A percentile compares a stretch with the other conserved stretches of the same genome.
Conservation (phyloP, 352 stramenopile species). For the Globisporangium paroecandrum region DNA sequence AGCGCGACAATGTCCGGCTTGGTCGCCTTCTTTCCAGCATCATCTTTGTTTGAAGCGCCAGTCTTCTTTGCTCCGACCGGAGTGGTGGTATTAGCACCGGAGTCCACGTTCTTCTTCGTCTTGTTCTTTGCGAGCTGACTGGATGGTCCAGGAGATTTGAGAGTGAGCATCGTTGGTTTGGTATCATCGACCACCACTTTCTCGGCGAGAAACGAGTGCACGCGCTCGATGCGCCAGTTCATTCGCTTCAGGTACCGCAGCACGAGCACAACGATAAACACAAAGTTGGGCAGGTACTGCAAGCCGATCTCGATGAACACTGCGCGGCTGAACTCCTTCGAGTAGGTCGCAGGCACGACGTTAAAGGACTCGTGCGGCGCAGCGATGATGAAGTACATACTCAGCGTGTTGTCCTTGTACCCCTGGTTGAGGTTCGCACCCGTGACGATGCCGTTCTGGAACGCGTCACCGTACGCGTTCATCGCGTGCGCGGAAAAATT, state of each 20-base stretch:
- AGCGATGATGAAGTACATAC: constrained; percentile 83
- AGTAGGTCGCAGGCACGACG: constrained; percentile 52
- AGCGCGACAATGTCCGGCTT: constrained; percentile 63
- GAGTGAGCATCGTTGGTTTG: background rate
- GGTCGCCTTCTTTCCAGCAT: constrained; percentile 4
- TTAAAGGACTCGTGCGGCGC: constrained; percentile 61
- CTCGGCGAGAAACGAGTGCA: constrained; percentile 71
- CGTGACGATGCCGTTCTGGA: constrained; percentile 49
- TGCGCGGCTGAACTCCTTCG: constrained; percentile 72
- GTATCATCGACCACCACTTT: constrained; percentile 35
- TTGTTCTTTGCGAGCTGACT: constrained; percentile 7
- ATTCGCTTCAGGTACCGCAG: constrained; percentile 63
- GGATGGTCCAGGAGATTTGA: too few species aligned
- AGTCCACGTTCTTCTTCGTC: constrained; percentile 14
- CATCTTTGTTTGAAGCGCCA: background rate
- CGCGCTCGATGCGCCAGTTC: constrained; percentile 78
- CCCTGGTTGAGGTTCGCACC: constrained; percentile 53
- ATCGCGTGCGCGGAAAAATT: constrained; percentile 62
- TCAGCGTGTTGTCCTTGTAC: constrained; percentile 60
- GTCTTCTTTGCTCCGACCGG: constrained; percentile 1
- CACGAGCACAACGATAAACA: constrained; percentile 43
- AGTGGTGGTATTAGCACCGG: background rate
- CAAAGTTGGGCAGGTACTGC: constrained; percentile 52
- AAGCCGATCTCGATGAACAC: constrained; percentile 51
- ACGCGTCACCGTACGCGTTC: constrained; percentile 74